These are phyloP conservation scores for Tylopilus felleus DNA, from an alignment of 768 basidiomycete species.

Conservation along the genomic window DNA sequence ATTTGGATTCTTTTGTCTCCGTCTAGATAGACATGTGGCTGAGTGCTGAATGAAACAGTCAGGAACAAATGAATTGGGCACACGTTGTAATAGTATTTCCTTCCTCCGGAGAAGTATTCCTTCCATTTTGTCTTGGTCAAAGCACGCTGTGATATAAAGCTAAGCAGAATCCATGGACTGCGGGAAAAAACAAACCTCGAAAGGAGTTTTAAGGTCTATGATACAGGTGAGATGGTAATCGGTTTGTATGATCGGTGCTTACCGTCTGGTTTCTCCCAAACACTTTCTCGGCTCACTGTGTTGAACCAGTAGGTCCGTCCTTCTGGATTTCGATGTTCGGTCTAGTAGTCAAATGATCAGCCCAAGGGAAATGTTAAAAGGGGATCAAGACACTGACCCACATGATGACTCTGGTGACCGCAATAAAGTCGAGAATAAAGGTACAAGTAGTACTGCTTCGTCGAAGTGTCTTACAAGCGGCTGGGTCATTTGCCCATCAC, in stretches of 20 bases:
- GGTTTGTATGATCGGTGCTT: slow-evolving; percentile 20
- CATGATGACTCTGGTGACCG: slow-evolving; percentile 18
- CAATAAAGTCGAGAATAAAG: not conserved
- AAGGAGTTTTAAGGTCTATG: slow-evolving; percentile 83
- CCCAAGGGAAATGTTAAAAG: not conserved
- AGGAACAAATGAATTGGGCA: slow-evolving; percentile 17
- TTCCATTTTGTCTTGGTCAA: slow-evolving; percentile 91
- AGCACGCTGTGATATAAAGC: slow-evolving; percentile 56
- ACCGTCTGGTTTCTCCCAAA: slow-evolving; percentile 99
- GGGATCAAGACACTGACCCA: slow-evolving; percentile 27
- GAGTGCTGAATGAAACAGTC: not conserved
- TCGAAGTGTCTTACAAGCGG: no score
- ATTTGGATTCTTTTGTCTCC: slow-evolving; percentile 89
- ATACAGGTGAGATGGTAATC: slow-evolving; percentile 5
- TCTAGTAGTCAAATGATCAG: slow-evolving; percentile 43
- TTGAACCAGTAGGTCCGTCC: slow-evolving; percentile 99
- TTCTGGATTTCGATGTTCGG: slow-evolving; percentile 91
- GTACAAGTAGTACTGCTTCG: not conserved
- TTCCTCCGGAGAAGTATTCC: slow-evolving; percentile 88
- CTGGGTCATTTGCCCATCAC: no score
- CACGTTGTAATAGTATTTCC: slow-evolving; percentile 91
- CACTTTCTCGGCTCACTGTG: slow-evolving; percentile 80
- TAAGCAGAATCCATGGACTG: not conserved
- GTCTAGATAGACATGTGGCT: slow-evolving; percentile 43
- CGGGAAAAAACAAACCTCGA: slow-evolving; percentile 58